Evolutionary conservation across 1,139 yeast species (phyloP).

Genomic region (Debaryomycetaceae sp.): DNA sequence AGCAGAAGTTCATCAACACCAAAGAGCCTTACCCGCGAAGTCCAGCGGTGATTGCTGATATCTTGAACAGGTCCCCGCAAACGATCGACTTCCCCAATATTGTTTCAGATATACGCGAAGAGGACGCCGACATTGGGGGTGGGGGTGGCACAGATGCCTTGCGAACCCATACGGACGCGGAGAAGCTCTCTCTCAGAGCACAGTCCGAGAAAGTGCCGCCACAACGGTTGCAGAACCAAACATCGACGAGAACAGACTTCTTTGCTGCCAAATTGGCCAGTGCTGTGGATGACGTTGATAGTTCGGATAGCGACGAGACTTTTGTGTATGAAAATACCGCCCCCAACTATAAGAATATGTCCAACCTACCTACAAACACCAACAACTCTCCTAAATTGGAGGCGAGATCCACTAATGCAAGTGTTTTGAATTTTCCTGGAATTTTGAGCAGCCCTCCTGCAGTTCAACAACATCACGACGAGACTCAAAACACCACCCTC

Average conservation of each 20-base stretch:
- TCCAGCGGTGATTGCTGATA: slow-evolving; percentile 29
- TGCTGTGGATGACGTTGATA: slow-evolving; percentile 86
- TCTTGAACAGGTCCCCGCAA: slow-evolving; percentile 30
- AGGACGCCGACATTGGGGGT: slow-evolving; percentile 1
- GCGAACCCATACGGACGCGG: too few relatives aligned
- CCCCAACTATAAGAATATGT: slow-evolving; percentile 13
- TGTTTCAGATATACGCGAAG: slow-evolving; percentile 9
- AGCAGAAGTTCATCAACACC: slow-evolving; percentile 35
- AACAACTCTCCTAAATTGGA: slow-evolving; percentile 7
- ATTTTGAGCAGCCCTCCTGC: slow-evolving; percentile 4
- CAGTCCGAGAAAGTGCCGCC: slow-evolving; percentile 12
- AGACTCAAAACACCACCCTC: slow-evolving; percentile 1
- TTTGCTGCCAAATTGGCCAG: slow-evolving; percentile 93
- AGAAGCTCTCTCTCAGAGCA: too few relatives aligned
- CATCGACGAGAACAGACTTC: slow-evolving; percentile 72
- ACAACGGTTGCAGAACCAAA: slow-evolving; percentile 24
- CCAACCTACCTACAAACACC: slow-evolving; percentile 8
- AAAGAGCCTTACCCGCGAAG: slow-evolving; percentile 37
- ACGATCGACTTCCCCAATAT: slow-evolving; percentile 22
- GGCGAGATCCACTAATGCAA: slow-evolving; percentile 7
- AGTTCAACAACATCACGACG: slow-evolving; percentile 2
- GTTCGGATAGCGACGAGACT: slow-evolving; percentile 87
- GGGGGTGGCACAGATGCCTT: not conserved
- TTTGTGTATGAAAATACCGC: slow-evolving; percentile 75
- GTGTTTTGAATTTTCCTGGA: slow-evolving; percentile 8